A percentile compares a stretch with the other conserved stretches of the same genome.
Evolutionary conservation across 2,329 filamentous ascomycete species (phyloP).

Genomic region (Cyphellophora attinorum): DNA sequence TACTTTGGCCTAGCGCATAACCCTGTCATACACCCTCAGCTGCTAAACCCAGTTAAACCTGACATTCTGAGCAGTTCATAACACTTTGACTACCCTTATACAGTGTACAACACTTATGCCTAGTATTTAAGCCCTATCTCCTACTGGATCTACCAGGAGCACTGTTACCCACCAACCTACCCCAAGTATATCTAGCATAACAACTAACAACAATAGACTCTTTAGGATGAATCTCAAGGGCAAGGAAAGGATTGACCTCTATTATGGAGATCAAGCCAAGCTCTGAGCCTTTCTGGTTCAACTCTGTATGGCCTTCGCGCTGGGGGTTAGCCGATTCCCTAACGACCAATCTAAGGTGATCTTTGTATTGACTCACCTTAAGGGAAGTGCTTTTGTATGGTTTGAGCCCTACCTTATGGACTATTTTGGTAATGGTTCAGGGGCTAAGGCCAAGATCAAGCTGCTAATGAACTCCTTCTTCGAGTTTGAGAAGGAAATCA

Average conservation of each 20-base stretch:
- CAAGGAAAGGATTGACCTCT: not conserved
- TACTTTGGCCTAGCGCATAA: not conserved
- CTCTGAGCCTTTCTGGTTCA: not conserved
- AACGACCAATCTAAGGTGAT: not conserved
- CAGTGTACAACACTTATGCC: not conserved
- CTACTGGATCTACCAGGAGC: not conserved
- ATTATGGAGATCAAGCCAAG: not conserved
- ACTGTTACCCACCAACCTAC: not conserved
- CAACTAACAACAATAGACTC: too few species aligned
- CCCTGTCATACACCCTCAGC: not conserved
- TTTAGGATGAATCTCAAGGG: not conserved
- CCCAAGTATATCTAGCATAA: too few species aligned
- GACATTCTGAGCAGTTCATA: slow-evolving; percentile 1
- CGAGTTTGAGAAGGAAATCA: not conserved
- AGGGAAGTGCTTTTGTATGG: not conserved
- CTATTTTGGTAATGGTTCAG: not conserved
- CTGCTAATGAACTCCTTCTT: not conserved
- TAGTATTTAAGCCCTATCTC: slow-evolving; percentile 1
- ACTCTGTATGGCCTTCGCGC: not conserved
- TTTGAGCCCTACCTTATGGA: not conserved
- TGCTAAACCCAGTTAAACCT: slow-evolving; percentile 1
- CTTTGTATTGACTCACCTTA: not conserved
- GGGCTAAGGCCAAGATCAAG: not conserved
- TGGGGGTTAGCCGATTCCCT: not conserved
- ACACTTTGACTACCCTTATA: slow-evolving; percentile 1